A percentile compares a stretch with the other conserved stretches of the same genome.
Conservation (phyloP, 2,329 filamentous ascomycete genomes). For the Trichoderma harzianum region DNA sequence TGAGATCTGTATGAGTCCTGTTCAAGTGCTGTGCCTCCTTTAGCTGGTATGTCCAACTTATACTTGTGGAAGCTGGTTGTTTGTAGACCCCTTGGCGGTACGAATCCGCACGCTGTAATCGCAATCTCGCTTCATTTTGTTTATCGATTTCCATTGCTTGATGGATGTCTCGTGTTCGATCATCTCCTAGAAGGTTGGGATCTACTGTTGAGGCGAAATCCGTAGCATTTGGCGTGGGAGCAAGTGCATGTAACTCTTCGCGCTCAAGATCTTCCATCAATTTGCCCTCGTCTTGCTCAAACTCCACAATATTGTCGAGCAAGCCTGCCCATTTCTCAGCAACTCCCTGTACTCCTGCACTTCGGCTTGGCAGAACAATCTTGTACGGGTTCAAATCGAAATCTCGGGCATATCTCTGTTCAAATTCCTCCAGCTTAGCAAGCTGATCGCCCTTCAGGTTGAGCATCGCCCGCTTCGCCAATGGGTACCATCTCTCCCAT, state of each 20-base stretch:
- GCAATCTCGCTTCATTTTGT: not conserved
- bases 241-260: not conserved
- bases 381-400: slow-evolving; percentile 21
- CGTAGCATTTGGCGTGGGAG: not conserved
- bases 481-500: not conserved
- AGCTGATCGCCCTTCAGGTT: slow-evolving; percentile 73
- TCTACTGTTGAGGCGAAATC: not conserved
- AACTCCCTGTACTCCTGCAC: slow-evolving; percentile 19
- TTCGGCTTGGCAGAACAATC: slow-evolving; percentile 19
- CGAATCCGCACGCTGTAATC: not conserved
- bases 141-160: not conserved
- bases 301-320: slow-evolving; percentile 21
- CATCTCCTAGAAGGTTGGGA: not conserved
- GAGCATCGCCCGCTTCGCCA: slow-evolving; percentile 64
- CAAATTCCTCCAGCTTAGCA: slow-evolving; percentile 48
- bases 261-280: slow-evolving; percentile 12
- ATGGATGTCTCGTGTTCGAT: not conserved
- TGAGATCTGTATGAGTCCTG: not conserved
- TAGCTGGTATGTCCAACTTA: not conserved
- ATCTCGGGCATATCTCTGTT: not conserved
- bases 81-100: not conserved
- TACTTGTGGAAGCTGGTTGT: not conserved
- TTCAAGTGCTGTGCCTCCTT: not conserved
- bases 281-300: slow-evolving; percentile 8
- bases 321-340: slow-evolving; percentile 23